Base-by-base conservation (phyloP, 2,329 filamentous ascomycete genomes). In the Plectosphaerella sp. region DNA sequence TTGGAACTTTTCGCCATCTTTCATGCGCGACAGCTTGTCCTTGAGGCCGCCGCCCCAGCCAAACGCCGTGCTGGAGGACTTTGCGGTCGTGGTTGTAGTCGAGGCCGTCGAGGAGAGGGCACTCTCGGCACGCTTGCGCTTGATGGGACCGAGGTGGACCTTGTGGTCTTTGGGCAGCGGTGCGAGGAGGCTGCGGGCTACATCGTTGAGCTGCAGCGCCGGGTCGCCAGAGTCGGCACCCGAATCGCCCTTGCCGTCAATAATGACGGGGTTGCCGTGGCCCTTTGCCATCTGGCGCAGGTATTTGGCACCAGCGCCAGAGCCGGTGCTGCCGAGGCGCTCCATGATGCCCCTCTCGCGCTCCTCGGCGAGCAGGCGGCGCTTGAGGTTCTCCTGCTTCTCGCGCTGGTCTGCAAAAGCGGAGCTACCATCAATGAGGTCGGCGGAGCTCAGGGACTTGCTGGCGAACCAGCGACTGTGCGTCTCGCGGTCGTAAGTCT, bases 271-370 rank as follows among this genome's bases (percentile, higher is more conserved):
- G 8, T 10, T 12, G 28, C 28, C 28, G 8, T 12, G 28, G n/a
- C 41, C 41, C 41, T 43, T 43, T 3, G 10, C 18, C 22, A 63
- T 52, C 18, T 65, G 67, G 50, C 72, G 76, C 78, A 91, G 84
- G 67, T 92, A 92, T 55, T 90, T 86, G 46, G 76, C 80, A 2
- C 88, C 88, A 1, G 86, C 79, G 6, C 85, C 85, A 47, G 73
- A 78, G 10, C 87, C 87, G 53, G 84, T 72, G 48, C 79, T 72
- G 10, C 82, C 82, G 3, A 94, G 74, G 58, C 82, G 83, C 64
- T 82, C 83, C 57, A 85, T 87, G 47, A 94, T 78, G 22, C 89
- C 85, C 18, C 83, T 76, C 66, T 93, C 89, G 62, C 82, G 86
- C 66, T 92, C 87, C 59, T 83, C 80, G 14, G 80, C 80, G 6